phyloP scores from a whole-genome alignment of 345 rosid genomes.

The Luvunga scandens region DNA sequence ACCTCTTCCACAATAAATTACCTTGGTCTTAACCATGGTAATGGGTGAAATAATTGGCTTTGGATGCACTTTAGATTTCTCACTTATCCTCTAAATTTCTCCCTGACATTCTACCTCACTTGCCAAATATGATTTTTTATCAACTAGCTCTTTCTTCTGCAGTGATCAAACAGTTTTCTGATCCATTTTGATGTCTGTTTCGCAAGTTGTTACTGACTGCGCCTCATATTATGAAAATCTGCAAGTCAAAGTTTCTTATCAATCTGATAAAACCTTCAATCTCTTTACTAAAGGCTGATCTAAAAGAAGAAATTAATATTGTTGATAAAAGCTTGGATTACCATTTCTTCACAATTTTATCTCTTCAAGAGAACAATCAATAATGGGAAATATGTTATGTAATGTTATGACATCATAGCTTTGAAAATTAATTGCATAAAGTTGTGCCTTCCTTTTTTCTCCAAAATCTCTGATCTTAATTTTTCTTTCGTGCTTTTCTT shows the following conservation, averaged over 20 bases:
- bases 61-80: constrained; percentile 3
- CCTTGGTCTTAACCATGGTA: constrained; percentile 14
- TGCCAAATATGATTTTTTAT: neutral
- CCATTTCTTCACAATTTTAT: neutral
- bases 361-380: neutral
- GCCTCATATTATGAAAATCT: neutral
- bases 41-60: constrained; percentile 11
- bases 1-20: constrained; percentile 27
- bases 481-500: constrained; percentile 9
- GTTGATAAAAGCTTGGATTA: neutral
- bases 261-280: neutral
- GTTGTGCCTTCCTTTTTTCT: neutral
- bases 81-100: constrained; percentile 15
- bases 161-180: neutral
- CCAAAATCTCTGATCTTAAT: neutral
- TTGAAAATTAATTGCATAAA: neutral
- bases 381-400: neutral
- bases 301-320: neutral
- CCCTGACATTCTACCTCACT: constrained; percentile 5
- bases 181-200: neutral
- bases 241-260: neutral
- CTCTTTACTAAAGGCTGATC: neutral
- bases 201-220: neutral
- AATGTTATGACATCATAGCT: neutral
- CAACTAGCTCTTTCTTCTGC: neutral